phyloP scores from a whole-genome alignment of 257 asterid genomes.

The Henckelia pumila region DNA sequence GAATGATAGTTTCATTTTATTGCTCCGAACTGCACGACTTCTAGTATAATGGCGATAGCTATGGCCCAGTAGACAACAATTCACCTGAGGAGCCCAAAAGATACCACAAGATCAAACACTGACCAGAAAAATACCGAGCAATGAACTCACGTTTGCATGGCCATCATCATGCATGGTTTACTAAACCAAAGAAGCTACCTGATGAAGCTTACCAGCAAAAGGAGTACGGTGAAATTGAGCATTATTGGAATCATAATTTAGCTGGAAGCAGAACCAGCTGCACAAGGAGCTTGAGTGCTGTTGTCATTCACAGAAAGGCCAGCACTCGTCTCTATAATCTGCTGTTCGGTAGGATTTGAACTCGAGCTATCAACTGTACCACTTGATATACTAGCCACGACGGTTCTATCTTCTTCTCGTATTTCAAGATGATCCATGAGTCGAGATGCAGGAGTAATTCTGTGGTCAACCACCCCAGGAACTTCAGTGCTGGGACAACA shows the following conservation, averaged over 20 bases:
- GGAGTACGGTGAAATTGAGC: slow-evolving; percentile 19
- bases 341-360: slow-evolving; percentile 30
- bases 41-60: not conserved
- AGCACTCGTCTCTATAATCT: slow-evolving; percentile 25
- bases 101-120: slow-evolving; percentile 10
- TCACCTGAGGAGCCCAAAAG: slow-evolving; percentile 17
- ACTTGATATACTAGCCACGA: slow-evolving; percentile 36
- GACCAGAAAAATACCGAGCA: not conserved
- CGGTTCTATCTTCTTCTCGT: slow-evolving; percentile 42
- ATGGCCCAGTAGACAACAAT: not conserved
- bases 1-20: slow-evolving; percentile 5
- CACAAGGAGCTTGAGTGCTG: slow-evolving; percentile 38
- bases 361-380: slow-evolving; percentile 30
- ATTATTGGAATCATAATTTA: slow-evolving; percentile 26
- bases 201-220: slow-evolving; percentile 27
- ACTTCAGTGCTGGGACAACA: slow-evolving; percentile 45
- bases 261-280: slow-evolving; percentile 53
- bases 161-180: not conserved
- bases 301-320: slow-evolving; percentile 39
- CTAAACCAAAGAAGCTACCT: slow-evolving; percentile 10
- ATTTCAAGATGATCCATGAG: slow-evolving; percentile 67
- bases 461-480: slow-evolving; percentile 41
- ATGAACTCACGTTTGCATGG: not conserved
- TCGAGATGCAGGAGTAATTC: slow-evolving; percentile 43
- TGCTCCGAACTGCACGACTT: slow-evolving; percentile 17